phyloP scores from a whole-genome alignment of 495 filamentous ascomycete species.

The Filosporella fistucella region DNA sequence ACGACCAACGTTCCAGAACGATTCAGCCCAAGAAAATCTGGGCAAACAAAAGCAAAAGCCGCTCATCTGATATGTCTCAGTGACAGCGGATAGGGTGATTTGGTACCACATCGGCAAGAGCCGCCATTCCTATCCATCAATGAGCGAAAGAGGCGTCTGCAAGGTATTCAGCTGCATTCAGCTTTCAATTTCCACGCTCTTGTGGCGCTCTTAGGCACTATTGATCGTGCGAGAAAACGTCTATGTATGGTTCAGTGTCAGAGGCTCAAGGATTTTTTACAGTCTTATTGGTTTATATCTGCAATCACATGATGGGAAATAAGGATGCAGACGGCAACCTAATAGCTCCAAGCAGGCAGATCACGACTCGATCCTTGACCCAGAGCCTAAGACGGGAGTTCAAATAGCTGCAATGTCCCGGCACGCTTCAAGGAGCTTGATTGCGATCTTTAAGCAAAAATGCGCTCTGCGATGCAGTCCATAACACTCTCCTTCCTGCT shows the following conservation, averaged over 20 bases:
- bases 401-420: not conserved
- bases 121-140: too few relatives aligned
- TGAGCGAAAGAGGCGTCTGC: not conserved
- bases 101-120: too few relatives aligned
- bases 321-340: too few relatives aligned
- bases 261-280: not conserved
- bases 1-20: too few relatives aligned
- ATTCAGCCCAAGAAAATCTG: too few relatives aligned
- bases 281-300: too few relatives aligned
- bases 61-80: too few relatives aligned
- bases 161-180: not conserved
- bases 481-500: not conserved
- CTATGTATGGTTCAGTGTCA: not conserved
- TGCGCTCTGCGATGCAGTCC: not conserved
- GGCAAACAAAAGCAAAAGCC: too few relatives aligned
- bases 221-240: not conserved
- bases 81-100: too few relatives aligned
- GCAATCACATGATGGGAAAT: conserved; percentile 1
- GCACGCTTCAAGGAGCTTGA: not conserved
- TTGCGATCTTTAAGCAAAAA: not conserved
- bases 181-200: not conserved
- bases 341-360: not conserved
- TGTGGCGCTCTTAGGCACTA: not conserved
- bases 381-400: not conserved
- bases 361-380: not conserved